Base-by-base conservation (phyloP, 768 basidiomycete genomes). In the Suillus subalutaceus region DNA sequence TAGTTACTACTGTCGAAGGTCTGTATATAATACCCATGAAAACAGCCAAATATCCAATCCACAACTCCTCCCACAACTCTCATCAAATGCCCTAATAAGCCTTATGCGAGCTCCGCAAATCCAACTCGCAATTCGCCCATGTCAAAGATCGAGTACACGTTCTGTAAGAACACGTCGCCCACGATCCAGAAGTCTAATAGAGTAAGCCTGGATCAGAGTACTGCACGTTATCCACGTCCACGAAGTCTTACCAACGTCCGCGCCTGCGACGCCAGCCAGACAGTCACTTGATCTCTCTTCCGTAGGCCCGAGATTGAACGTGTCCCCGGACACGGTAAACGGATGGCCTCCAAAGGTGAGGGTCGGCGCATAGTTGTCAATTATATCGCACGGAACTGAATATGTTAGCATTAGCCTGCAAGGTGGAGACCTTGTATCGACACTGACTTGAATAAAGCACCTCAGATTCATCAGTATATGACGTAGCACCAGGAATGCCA, bases 221-320 rank as follows among this genome's bases (percentile, higher is more conserved):
- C 64, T 30, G 48, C 35, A 43, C 20, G 6, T 52, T n/a, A 52
- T 23, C 40, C 43, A 18, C 26, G 38, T 40, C 7, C n/a, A 4
- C 57, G 9, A 13, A 12, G 37, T 66, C 67, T 18, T 53, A 69
- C 73, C 16, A 63, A 61, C 20, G 66, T 53, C 55, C 37, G 70
- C 71, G 16, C 72, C 77, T 0, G 74, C 78, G 62, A 83, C 69
- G 35, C 77, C 80, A 38, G 77, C 80, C 12, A 83, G 64, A 62
- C 82, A 83, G 41, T 79, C 66, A 3, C 68, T 71, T 13, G 77
- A 77, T 61, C 76, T 76, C 3, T 40, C 20, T 6, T 69, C 71
- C 60, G 75, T 66, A 3, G 69, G 71, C 6, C 85, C 86, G 15
- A 86, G 74, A 73, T 83, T 85, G 74, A 84, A 80, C 20, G 72